Evolutionary conservation across 768 basidiomycete genomes (phyloP).

Genomic region (Hypholoma fasciculare): DNA sequence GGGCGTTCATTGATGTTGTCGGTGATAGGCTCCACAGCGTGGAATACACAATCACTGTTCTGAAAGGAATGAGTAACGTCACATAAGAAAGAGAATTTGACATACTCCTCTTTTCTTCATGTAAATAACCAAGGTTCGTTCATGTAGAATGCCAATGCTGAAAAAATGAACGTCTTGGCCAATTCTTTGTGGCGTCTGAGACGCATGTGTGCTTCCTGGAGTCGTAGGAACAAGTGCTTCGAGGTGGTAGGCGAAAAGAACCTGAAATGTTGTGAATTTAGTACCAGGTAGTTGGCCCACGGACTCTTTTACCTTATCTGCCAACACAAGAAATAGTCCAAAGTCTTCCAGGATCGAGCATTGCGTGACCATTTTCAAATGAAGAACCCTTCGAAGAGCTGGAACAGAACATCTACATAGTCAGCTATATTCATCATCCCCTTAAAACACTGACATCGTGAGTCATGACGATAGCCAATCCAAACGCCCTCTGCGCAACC

Average conservation of each 20-base stretch:
- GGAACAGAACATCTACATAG: neutral
- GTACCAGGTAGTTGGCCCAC: neutral
- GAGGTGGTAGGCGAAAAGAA: conserved; percentile 91
- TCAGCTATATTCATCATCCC: neutral
- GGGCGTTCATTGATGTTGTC: conserved; percentile 80
- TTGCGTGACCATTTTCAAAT: conserved; percentile 90
- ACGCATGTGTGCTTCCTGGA: conserved; percentile 61
- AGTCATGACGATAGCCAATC: conserved; percentile 90
- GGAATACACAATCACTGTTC: conserved; percentile 80
- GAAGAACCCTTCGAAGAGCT: conserved; percentile 92
- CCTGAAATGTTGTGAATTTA: conserved; percentile 39
- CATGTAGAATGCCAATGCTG: conserved; percentile 84
- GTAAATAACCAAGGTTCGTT: conserved; percentile 88
- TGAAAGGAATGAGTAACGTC: neutral
- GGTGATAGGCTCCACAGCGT: conserved; percentile 89
- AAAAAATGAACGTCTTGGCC: conserved; percentile 96
- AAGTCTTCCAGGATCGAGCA: conserved; percentile 95
- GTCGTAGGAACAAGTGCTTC: conserved; percentile 94
- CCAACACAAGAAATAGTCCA: conserved; percentile 93
- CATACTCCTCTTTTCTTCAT: conserved; percentile 87
- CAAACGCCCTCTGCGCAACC: conserved; percentile 94
- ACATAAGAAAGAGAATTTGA: neutral
- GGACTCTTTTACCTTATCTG: conserved; percentile 73
- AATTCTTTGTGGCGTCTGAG: conserved; percentile 86
- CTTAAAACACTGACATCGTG: conserved; percentile 57